Evolutionary conservation across 768 basidiomycete species (phyloP), one percentile per base, ranked within the genome.

Genomic region (Cystofilobasidium macerans): DNA sequence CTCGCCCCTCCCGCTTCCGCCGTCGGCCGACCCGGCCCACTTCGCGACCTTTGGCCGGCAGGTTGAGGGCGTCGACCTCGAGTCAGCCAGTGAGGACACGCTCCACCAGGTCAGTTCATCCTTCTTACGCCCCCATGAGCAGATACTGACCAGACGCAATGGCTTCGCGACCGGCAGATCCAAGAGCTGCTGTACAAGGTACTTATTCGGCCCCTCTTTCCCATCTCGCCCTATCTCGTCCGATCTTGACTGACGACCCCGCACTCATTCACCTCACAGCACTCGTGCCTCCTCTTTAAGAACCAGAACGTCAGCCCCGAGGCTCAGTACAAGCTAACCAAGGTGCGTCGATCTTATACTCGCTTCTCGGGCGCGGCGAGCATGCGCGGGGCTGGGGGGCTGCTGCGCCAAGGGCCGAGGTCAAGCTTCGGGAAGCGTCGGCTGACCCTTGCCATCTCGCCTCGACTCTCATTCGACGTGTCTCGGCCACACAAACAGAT

Each of bases 281-380:
- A 92, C 70, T 81, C 82, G 48, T 81, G 81, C 22, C 80, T 93
- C 47, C 79, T 93, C 62, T 93, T 92, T 78, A 81, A 86, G 64
- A 76, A 86, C 71, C 81, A 80, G 36, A 76, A 81, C 35, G 74
- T 92, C 28, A 81, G 84, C 6, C 89, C 89, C 0, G 87, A 89
- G 75, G 84, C 88, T 72, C 89, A 92, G 74, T 90, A 87, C 75
- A 82, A 83, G 18, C 76, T 93, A 67, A 91, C 89, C 18, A 89
- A 90, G 82, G 89, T 86, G 69, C 64, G 79, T 69, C n/a, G n/a
- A n/a, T n/a, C n/a, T n/a, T n/a, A 30, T 20, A 11, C 57, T 14
- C 3, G 2, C 57, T 38, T 18, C 33, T 57, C 13, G 36, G 7
- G 28, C 32, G 9, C 26, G 12, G 35, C 18, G 26, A 5, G 16